phyloP scores from a whole-genome alignment of 495 filamentous ascomycete species.

The Oidiodendron maius region DNA sequence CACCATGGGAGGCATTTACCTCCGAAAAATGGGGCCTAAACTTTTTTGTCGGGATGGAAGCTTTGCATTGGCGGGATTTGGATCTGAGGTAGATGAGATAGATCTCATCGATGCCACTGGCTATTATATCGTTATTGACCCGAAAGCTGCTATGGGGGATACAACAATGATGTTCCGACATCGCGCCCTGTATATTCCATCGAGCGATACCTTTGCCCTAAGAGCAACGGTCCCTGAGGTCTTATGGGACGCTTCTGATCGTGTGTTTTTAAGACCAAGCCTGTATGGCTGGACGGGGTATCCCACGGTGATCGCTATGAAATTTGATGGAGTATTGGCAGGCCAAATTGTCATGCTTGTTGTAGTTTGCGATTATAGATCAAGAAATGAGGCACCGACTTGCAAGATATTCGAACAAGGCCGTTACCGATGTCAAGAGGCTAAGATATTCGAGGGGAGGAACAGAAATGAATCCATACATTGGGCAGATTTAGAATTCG shows the following conservation, averaged over 20 bases:
- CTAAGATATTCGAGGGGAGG: neutral
- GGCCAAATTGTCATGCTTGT: neutral
- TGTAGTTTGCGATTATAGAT: conserved; percentile 2
- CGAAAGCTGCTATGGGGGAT: neutral
- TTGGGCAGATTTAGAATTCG: conserved; percentile 1
- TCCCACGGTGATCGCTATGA: conserved; percentile 9
- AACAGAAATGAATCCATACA: conserved; percentile 3
- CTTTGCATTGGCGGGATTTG: neutral
- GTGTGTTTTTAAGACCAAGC: conserved; percentile 11
- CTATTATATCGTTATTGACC: conserved; percentile 8
- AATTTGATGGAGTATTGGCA: neutral
- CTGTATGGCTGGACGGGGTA: conserved; percentile 9
- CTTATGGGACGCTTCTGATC: conserved; percentile 10
- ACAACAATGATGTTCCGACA: neutral
- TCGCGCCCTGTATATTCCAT: conserved; percentile 1
- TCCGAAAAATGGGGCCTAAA: conserved; percentile 6
- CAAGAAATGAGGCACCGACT: neutral
- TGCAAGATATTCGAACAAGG: conserved; percentile 1
- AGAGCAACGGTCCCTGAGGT: conserved; percentile 1
- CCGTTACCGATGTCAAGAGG: neutral
- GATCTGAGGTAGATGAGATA: neutral
- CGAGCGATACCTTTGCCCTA: neutral
- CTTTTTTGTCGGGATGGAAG: neutral
- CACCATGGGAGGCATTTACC: neutral
- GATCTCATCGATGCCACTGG: neutral